Evolutionary conservation across 176 grass and related monocot species (phyloP).

Genomic region (Ensete glaucum): DNA sequence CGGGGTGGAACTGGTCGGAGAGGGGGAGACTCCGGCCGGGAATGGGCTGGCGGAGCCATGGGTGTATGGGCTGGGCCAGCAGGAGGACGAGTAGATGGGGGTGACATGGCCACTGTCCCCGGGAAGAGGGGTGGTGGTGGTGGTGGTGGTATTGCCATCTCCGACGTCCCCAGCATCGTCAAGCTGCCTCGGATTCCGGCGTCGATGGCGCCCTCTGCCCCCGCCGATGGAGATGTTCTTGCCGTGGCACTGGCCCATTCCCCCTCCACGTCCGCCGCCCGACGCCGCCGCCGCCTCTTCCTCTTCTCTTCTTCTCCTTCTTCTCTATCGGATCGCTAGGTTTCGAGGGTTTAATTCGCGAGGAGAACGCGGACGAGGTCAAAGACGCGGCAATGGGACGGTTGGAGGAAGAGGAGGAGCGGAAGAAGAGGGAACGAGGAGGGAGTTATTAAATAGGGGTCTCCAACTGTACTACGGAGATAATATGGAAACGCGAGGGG

Average conservation of each 20-base stretch:
- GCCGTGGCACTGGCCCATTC: conserved; percentile 98
- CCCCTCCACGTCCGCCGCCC: not conserved
- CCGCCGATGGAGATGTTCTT: conserved; percentile 38
- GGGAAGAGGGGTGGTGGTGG: not conserved
- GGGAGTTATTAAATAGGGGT: not conserved
- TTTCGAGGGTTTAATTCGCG: conserved; percentile 4
- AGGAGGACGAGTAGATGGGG: conserved; percentile 37
- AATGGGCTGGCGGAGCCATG: conserved; percentile 35
- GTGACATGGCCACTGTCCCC: conserved; percentile 25
- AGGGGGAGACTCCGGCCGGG: conserved; percentile 68
- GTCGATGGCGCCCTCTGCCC: conserved; percentile 20
- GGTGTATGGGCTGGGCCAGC: conserved; percentile 39
- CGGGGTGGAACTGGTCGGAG: conserved; percentile 61
- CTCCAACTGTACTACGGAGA: not conserved
- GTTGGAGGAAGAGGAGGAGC: not conserved
- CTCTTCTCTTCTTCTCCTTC: no score
- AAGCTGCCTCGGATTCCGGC: conserved; percentile 16
- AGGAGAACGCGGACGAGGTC: not conserved
- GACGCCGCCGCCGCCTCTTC: not conserved
- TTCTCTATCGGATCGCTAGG: not conserved
- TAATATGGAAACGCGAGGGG: not conserved
- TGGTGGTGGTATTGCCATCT: not conserved
- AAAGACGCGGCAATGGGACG: not conserved
- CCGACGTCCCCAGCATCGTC: conserved; percentile 27
- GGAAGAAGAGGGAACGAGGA: not conserved